These are phyloP conservation scores for Noccaea caerulescens DNA, from an alignment of 345 rosid species.

Conservation along the genomic window DNA sequence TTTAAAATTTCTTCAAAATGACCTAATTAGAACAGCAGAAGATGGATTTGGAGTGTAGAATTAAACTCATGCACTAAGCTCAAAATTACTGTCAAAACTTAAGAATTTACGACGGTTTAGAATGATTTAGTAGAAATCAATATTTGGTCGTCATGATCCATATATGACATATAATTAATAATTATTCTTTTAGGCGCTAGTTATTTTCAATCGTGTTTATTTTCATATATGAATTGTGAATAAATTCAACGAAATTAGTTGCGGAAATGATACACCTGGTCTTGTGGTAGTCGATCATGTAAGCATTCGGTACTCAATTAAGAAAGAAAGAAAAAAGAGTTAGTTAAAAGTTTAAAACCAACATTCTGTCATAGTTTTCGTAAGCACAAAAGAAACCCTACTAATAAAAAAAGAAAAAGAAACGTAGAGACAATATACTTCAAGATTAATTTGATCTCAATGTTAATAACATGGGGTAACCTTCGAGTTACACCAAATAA, in stretches of 20 bases:
- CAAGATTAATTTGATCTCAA: constrained; percentile 14
- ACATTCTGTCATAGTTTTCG: constrained; percentile 3
- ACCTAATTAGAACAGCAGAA: not conserved
- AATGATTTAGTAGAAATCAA: not conserved
- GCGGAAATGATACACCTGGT: not conserved
- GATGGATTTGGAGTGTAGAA: not conserved
- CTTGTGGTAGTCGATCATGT: constrained; percentile 1
- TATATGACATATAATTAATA: too few relatives aligned
- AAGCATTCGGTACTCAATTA: not conserved
- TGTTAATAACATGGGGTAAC: constrained; percentile 24
- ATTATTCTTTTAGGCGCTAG: too few relatives aligned
- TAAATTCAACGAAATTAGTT: constrained; percentile 1
- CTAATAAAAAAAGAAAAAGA: not conserved
- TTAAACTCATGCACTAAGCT: not conserved
- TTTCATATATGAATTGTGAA: not conserved
- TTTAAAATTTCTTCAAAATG: not conserved
- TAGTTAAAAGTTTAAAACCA: not conserved
- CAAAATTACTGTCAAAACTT: not conserved
- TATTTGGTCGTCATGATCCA: too few relatives aligned
- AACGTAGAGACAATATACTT: constrained; percentile 3
- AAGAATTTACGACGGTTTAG: not conserved
- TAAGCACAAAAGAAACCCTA: constrained; percentile 4
- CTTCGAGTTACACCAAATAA: constrained; percentile 26
- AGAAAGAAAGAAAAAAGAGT: not conserved
- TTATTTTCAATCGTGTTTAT: too few relatives aligned